A percentile compares a stretch with the other conserved stretches of the same genome.
phyloP scores from a whole-genome alignment of 2,329 filamentous ascomycete genomes.

The Zasmidium cellare region DNA sequence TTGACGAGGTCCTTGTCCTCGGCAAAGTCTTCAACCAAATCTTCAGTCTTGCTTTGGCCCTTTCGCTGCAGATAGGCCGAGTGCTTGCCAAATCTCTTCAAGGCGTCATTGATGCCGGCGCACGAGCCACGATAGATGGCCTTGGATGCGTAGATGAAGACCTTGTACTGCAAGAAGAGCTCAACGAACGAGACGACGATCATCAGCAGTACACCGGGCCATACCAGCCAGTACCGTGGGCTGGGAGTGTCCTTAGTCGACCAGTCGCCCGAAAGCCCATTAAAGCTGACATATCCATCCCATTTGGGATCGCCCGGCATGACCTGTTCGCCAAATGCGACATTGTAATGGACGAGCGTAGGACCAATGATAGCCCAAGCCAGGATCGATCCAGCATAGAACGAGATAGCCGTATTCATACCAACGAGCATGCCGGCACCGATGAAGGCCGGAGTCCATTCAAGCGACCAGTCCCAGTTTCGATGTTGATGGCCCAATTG shows the following conservation, averaged over 20 bases:
- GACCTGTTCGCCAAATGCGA: conserved; percentile 44
- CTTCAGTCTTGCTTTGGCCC: conserved; percentile 39
- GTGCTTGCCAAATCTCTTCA: conserved; percentile 44
- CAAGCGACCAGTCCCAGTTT: conserved; percentile 65
- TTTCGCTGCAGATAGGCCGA: conserved; percentile 46
- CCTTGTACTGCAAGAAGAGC: conserved; percentile 32
- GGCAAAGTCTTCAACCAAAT: conserved; percentile 54
- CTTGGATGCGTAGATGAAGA: conserved; percentile 50
- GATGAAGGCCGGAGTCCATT: conserved; percentile 62
- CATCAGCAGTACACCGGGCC: conserved; percentile 54
- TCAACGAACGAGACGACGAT: conserved; percentile 52
- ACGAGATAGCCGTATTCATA: conserved; percentile 59
- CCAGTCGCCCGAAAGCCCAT: conserved; percentile 36
- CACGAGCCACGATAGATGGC: conserved; percentile 51
- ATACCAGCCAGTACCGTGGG: conserved; percentile 55
- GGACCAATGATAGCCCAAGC: conserved; percentile 62
- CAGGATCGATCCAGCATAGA: conserved; percentile 56
- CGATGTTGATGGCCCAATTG: conserved; percentile 52
- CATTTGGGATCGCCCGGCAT: conserved; percentile 39
- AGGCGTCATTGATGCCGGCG: conserved; percentile 42
- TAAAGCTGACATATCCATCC: conserved; percentile 43
- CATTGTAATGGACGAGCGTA: conserved; percentile 54
- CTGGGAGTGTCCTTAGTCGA: conserved; percentile 46
- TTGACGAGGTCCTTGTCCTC: conserved; percentile 49
- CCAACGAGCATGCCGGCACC: conserved; percentile 60